Base-by-base conservation (phyloP, 1,139 yeast genomes). In the Kluyveromyces sp. region DNA sequence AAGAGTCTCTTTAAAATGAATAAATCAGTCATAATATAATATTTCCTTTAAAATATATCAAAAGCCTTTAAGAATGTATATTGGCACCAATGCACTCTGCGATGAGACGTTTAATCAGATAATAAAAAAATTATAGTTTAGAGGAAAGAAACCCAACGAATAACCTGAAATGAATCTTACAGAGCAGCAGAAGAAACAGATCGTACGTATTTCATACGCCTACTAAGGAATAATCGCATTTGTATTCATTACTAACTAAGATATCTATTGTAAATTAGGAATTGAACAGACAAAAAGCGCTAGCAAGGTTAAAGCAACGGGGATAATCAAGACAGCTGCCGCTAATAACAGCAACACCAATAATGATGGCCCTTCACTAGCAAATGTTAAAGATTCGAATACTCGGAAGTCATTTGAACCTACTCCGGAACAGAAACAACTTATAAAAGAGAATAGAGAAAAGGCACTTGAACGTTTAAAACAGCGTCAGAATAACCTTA, bases 221-320 rank as follows among this genome's bases (percentile, higher is more conserved):
- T n/a, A 21, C 3, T 15, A n/a, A 38, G 21, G 21, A 15, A 15
- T 15, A 15, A 15, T 15, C 3, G 25, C 15, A 30, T 38, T 7
- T n/a, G 8, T n/a, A 39, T 27, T 31, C 25, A 33, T 32, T 26
- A 35, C n/a, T 10, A 37, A 29, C 31, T 42, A 29, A n/a, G 33
- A n/a, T 21, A 31, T 32, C 10, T 7, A 37, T 27, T 37, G 5
- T n/a, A 26, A 27, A 33, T 5, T 37, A 53, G 56, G 86, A 81
- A 49, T 72, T 71, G 10, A 83, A 83, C 55, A 66, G 89, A 51
- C 69, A 70, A 42, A 71, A 68, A 48, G 89, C 90, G 0, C 52
- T 81, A 8, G 81, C 78, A 39, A 71, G 81, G 37, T 69, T 75
- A 44, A 69, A 65, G 45, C 65, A 67, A 28, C 63, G 71, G 41